phyloP scores from a whole-genome alignment of 2,329 filamentous ascomycete species.

The Plenodomus tracheiphilus region DNA sequence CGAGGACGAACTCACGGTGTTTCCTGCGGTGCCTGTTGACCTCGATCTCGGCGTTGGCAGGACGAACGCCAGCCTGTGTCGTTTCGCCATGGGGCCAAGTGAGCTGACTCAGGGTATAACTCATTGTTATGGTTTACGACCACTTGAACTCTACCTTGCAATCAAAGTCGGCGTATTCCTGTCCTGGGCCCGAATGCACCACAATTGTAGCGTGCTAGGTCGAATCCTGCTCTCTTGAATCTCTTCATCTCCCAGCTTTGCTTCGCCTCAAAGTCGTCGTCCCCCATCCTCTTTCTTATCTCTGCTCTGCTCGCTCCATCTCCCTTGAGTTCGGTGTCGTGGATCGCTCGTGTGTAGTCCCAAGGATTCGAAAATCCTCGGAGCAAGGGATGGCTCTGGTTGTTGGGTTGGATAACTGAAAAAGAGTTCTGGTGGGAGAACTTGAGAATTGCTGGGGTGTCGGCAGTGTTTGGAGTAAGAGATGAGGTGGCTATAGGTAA shows the following conservation, averaged over 20 bases:
- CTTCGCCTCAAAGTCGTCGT: conserved; percentile 31
- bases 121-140: no score
- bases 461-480: conserved; percentile 6
- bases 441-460: conserved; percentile 28
- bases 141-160: background rate
- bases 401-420: conserved; percentile 29
- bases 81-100: no score
- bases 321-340: conserved; percentile 22
- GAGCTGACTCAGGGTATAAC: no score
- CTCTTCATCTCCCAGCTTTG: conserved; percentile 39
- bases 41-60: no score
- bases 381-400: conserved; percentile 27
- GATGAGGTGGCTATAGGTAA: conserved; percentile 11
- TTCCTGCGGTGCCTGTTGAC: no score
- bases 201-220: conserved; percentile 40
- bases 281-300: conserved; percentile 31
- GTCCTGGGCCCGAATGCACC: conserved; percentile 42
- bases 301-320: conserved; percentile 17
- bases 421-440: conserved; percentile 35
- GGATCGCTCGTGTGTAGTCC: conserved; percentile 30
- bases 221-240: conserved; percentile 37
- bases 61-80: no score
- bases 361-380: conserved; percentile 39
- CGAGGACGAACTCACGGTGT: no score
- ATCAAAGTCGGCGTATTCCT: conserved; percentile 37